Conservation (phyloP, 495 filamentous ascomycete genomes). For the Cairneyella variabilis region DNA sequence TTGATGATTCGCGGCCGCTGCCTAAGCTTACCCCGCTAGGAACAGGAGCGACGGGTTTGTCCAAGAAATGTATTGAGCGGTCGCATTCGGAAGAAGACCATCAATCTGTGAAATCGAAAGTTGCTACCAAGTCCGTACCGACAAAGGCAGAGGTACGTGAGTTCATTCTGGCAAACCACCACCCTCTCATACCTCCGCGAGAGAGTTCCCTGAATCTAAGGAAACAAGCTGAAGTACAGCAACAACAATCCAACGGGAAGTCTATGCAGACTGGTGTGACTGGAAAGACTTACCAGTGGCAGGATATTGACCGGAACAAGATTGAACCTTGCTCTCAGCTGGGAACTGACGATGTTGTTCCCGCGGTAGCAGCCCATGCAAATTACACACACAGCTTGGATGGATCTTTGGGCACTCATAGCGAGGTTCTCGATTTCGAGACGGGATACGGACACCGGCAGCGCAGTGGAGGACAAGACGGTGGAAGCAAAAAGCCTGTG, state of each 20-base stretch:
- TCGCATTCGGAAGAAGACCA: conserved; percentile 28
- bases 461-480: not conserved
- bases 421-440: conserved; percentile 18
- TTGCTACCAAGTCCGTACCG: conserved; percentile 23
- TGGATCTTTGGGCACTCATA: conserved; percentile 13
- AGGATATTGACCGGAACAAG: conserved; percentile 13
- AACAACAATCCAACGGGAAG: conserved; percentile 29
- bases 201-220: conserved; percentile 31
- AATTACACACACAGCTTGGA: conserved; percentile 9
- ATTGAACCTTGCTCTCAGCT: not conserved
- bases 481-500: not conserved
- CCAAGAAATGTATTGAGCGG: not conserved
- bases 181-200: conserved; percentile 34
- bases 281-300: conserved; percentile 18
- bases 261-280: conserved; percentile 18
- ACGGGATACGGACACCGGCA: conserved; percentile 14
- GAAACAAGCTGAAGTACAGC: conserved; percentile 25
- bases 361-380: not conserved
- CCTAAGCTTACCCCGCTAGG: conserved; percentile 10
- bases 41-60: not conserved
- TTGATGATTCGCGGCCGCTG: not conserved
- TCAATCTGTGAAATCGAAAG: conserved; percentile 21
- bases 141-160: conserved; percentile 34
- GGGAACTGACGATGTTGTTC: not conserved
- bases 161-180: conserved; percentile 29